These are phyloP conservation scores for Rosa multiflora DNA, from an alignment of 306 rosid genomes.

Conservation along the genomic window DNA sequence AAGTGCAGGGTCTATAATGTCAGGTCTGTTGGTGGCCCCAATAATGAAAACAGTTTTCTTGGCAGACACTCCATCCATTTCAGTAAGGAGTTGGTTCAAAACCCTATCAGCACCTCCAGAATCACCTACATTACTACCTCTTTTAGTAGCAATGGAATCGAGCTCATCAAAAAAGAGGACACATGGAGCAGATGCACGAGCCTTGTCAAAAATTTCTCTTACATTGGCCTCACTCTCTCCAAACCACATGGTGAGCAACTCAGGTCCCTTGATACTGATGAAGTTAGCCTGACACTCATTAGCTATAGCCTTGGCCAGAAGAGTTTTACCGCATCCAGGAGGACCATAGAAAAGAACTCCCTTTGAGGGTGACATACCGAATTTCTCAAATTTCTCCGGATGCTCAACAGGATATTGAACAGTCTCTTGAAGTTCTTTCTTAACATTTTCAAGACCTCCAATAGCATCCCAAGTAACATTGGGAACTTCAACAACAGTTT, in stretches of 20 bases:
- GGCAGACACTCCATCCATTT: slow-evolving; percentile 35
- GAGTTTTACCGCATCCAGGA: slow-evolving; percentile 42
- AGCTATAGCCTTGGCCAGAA: slow-evolving; percentile 40
- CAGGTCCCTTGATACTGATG: slow-evolving; percentile 40
- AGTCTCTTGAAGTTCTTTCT: slow-evolving; percentile 44
- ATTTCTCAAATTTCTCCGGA: slow-evolving; percentile 40
- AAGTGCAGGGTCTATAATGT: slow-evolving; percentile 49
- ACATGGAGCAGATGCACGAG: slow-evolving; percentile 37
- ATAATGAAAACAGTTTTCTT: slow-evolving; percentile 38
- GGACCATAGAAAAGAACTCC: slow-evolving; percentile 52
- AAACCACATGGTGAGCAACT: slow-evolving; percentile 35
- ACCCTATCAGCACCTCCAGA: slow-evolving; percentile 40
- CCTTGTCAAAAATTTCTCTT: slow-evolving; percentile 37
- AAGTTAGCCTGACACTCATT: slow-evolving; percentile 44
- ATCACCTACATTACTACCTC: slow-evolving; percentile 34
- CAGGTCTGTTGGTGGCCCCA: slow-evolving; percentile 51
- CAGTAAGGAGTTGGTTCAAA: slow-evolving; percentile 34
- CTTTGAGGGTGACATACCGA: slow-evolving; percentile 36
- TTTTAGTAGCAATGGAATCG: slow-evolving; percentile 38
- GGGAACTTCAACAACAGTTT: slow-evolving; percentile 33
- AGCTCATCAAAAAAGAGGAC: slow-evolving; percentile 38
- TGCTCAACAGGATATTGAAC: slow-evolving; percentile 39
- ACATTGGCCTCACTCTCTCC: slow-evolving; percentile 40
- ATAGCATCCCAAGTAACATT: slow-evolving; percentile 33
- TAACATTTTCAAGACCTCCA: slow-evolving; percentile 37